Percentiles rank a stretch among this genome's conserved stretches.
Conservation (phyloP, 257 asterid genomes). For the Voacanga thouarsii region DNA sequence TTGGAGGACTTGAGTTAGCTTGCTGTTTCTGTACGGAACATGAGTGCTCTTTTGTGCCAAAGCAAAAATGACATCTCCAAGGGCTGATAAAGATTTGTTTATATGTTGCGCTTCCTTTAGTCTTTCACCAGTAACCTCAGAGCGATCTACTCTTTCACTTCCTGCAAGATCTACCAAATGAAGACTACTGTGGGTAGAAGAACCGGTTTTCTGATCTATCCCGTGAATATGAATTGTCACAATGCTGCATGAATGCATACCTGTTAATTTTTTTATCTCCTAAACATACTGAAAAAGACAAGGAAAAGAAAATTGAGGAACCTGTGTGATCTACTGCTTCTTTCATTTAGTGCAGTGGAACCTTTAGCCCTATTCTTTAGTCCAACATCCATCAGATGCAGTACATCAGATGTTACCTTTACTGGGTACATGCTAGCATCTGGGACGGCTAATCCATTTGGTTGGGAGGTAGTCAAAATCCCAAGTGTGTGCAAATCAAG, state of each 20-base stretch:
- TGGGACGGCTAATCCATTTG: slow-evolving; percentile 87
- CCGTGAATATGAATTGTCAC: slow-evolving; percentile 77
- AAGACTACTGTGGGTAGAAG: slow-evolving; percentile 75
- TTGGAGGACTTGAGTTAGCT: slow-evolving; percentile 97
- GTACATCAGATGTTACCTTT: slow-evolving; percentile 55
- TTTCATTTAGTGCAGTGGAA: slow-evolving; percentile 79
- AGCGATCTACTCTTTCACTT: slow-evolving; percentile 95
- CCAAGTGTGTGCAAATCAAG: slow-evolving; percentile 87
- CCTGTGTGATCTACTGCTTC: slow-evolving; percentile 99
- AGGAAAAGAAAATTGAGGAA: slow-evolving; percentile 10
- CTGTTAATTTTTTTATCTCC: background rate
- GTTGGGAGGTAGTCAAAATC: slow-evolving; percentile 54
- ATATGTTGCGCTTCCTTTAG: slow-evolving; percentile 94
- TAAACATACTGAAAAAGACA: background rate
- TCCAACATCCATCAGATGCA: slow-evolving; percentile 79
- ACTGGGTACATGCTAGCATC: slow-evolving; percentile 76
- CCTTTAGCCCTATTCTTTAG: slow-evolving; percentile 81
- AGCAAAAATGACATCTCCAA: slow-evolving; percentile 95
- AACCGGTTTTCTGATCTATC: slow-evolving; percentile 59
- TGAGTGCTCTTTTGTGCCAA: slow-evolving; percentile 84
- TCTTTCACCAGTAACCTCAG: slow-evolving; percentile 95
- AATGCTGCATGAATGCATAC: slow-evolving; percentile 43
- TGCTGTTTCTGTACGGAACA: slow-evolving; percentile 95
- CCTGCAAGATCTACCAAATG: slow-evolving; percentile 99
- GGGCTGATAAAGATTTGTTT: slow-evolving; percentile 86